These are phyloP conservation scores for Kodamaea hsintzibuensis DNA, from an alignment of 805 yeast species.

Conservation along the genomic window DNA sequence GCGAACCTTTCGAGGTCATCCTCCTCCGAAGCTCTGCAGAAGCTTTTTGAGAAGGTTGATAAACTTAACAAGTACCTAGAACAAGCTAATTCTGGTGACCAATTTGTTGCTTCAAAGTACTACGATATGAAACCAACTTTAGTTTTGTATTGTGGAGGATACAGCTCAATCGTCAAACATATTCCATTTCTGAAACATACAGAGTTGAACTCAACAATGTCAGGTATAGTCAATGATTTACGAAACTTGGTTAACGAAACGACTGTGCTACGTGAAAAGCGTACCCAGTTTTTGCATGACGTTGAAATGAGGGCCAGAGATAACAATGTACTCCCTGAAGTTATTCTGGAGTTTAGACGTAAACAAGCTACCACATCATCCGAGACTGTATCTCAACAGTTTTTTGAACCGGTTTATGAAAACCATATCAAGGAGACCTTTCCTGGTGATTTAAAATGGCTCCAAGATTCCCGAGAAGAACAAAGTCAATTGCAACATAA, in stretches of 20 bases:
- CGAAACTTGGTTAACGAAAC: slow-evolving; percentile 34
- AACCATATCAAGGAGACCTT: slow-evolving; percentile 47
- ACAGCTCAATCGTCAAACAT: slow-evolving; percentile 28
- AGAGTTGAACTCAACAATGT: slow-evolving; percentile 33
- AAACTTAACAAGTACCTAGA: slow-evolving; percentile 50
- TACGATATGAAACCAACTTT: slow-evolving; percentile 49
- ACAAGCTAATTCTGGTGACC: slow-evolving; percentile 66
- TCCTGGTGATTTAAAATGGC: slow-evolving; percentile 47
- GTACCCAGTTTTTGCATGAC: slow-evolving; percentile 42
- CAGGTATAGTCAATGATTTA: slow-evolving; percentile 33
- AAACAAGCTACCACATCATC: slow-evolving; percentile 12
- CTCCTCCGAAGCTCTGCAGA: slow-evolving; percentile 47
- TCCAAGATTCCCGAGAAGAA: slow-evolving; percentile 37
- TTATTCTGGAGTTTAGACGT: slow-evolving; percentile 48
- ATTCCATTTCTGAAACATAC: slow-evolving; percentile 44
- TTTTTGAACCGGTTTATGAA: slow-evolving; percentile 40
- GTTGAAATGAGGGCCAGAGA: slow-evolving; percentile 48
- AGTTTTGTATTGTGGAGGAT: slow-evolving; percentile 44
- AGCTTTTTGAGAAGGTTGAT: slow-evolving; percentile 38
- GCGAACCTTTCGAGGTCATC: slow-evolving; percentile 49
- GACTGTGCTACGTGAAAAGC: slow-evolving; percentile 30
- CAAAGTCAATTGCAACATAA: slow-evolving; percentile 25
- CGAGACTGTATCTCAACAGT: slow-evolving; percentile 22
- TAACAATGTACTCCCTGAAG: slow-evolving; percentile 51
- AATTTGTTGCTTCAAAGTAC: slow-evolving; percentile 47